Base-by-base conservation (phyloP, 805 yeast genomes). In the Starmerella geochares region DNA sequence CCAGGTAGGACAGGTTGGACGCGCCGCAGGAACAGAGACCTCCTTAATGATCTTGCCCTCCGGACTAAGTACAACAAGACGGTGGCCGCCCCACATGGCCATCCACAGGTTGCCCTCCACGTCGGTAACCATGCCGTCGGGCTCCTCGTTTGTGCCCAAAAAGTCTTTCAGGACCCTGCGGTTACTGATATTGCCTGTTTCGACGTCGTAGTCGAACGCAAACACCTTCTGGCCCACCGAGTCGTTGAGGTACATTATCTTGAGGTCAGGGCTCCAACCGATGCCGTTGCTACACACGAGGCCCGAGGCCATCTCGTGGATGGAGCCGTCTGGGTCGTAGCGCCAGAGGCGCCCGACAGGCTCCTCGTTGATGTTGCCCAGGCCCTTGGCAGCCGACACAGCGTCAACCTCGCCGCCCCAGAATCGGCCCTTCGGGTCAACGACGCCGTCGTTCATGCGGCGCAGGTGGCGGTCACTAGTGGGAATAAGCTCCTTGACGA, bases 391-490 rank as follows among this genome's bases (percentile, higher is more conserved):
- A 21, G 62, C 53, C 13, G 62, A 62, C 28, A 49, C 47, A 38
- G 55, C 56, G 46, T 65, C 69, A 31, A 65, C 60, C 54, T 66
- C 70, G 14, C 65, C 66, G 23, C 76, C 79, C 79, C 79, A 84
- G 47, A 86, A 73, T 56, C 80, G 73, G 2, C 95, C 94, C 60
- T 76, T 69, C 7, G 85, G 82, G 51, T 84, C 87, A 41, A 84
- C 75, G 39, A 78, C 77, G 0, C 95, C 95, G 62, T 86, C 96
- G 62, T 86, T 86, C 37, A 92, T 80, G 60, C 86, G 55, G 39
- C 64, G 49, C 38, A 52, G 52, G 21, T 49, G 44, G 33, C 65
- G 59, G 21, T 63, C 66, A 29, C 42, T 38, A 19, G 42, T 38
- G 14, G 66, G 65, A 32, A 63, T 63, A 39, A 66, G 55, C 54